Evolutionary conservation across 2,329 filamentous ascomycete species (phyloP).

Genomic region (Colletotrichum brevisporum): DNA sequence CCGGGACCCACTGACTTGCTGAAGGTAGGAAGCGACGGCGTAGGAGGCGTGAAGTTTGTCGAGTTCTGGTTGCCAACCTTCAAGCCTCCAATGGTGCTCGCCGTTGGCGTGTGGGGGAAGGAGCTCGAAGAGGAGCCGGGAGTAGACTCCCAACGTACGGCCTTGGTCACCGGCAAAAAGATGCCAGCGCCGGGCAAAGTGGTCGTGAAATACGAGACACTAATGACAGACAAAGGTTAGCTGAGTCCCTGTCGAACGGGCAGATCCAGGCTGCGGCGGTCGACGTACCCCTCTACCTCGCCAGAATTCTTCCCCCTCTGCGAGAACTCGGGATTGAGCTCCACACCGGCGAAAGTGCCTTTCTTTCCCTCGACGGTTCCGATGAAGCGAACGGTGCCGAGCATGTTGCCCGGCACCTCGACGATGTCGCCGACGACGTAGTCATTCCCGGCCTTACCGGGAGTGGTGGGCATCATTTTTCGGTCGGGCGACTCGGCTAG

Average conservation of each 20-base stretch:
- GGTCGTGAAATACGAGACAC: constrained; percentile 85
- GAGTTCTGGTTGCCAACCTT: constrained; percentile 70
- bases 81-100: constrained; percentile 70
- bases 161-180: constrained; percentile 90
- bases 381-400: constrained; percentile 89
- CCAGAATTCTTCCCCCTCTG: constrained; percentile 93
- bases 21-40: constrained; percentile 80
- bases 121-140: constrained; percentile 63
- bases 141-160: constrained; percentile 75
- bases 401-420: constrained; percentile 94
- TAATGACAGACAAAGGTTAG: constrained; percentile 50
- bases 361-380: constrained; percentile 90
- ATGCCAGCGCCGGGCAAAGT: constrained; percentile 86
- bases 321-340: constrained; percentile 86
- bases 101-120: constrained; percentile 77
- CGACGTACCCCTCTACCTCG: constrained; percentile 89
- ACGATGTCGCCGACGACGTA: constrained; percentile 86
- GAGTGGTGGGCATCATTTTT: constrained; percentile 69
- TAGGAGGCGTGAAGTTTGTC: constrained; percentile 74
- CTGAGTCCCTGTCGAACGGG: constrained; percentile 16
- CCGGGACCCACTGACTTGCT: constrained; percentile 86
- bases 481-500: constrained; percentile 59
- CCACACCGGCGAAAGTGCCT: constrained; percentile 92
- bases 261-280: constrained; percentile 14
- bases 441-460: constrained; percentile 64